Evolutionary conservation across 2,329 filamentous ascomycete species (phyloP).

Genomic region (Graphiopsis chlorocephala): DNA sequence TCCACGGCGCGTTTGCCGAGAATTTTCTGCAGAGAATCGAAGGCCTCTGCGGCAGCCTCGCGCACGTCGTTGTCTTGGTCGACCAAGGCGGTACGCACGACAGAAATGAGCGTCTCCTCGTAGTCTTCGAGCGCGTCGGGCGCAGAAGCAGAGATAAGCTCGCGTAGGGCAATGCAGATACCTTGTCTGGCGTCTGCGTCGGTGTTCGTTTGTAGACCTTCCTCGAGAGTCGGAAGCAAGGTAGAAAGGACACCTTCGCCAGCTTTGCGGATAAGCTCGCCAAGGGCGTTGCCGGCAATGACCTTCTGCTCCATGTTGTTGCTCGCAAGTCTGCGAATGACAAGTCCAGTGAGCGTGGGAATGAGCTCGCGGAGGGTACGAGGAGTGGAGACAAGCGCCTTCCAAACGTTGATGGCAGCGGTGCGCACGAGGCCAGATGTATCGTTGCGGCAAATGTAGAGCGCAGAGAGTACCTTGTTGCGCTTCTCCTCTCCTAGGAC

Average conservation of each 20-base stretch:
- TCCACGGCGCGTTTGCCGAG: conserved; percentile 93
- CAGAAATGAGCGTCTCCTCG: conserved; percentile 90
- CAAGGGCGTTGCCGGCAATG: conserved; percentile 94
- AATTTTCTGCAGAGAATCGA: conserved; percentile 90
- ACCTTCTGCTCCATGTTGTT: conserved; percentile 98
- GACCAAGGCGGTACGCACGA: conserved; percentile 87
- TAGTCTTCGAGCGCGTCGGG: conserved; percentile 88
- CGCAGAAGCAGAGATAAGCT: conserved; percentile 86
- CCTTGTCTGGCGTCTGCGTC: conserved; percentile 94
- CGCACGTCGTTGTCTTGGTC: conserved; percentile 86
- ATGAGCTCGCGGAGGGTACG: conserved; percentile 92
- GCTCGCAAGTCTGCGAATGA: conserved; percentile 90
- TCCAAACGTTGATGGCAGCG: conserved; percentile 92
- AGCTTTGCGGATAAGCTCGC: conserved; percentile 94
- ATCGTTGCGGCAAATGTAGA: conserved; percentile 97
- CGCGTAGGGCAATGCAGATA: conserved; percentile 92
- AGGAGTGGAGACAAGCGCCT: conserved; percentile 88
- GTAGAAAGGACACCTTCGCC: conserved; percentile 89
- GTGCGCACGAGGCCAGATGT: conserved; percentile 87
- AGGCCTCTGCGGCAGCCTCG: conserved; percentile 94
- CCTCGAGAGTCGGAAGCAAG: conserved; percentile 85
- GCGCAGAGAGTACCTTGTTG: conserved; percentile 93
- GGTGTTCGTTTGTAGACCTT: conserved; percentile 80
- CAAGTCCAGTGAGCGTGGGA: conserved; percentile 88
- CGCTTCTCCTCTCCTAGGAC: conserved; percentile 93